phyloP scores from a whole-genome alignment of 306 rosid genomes.

The Bauhinia variegata region DNA sequence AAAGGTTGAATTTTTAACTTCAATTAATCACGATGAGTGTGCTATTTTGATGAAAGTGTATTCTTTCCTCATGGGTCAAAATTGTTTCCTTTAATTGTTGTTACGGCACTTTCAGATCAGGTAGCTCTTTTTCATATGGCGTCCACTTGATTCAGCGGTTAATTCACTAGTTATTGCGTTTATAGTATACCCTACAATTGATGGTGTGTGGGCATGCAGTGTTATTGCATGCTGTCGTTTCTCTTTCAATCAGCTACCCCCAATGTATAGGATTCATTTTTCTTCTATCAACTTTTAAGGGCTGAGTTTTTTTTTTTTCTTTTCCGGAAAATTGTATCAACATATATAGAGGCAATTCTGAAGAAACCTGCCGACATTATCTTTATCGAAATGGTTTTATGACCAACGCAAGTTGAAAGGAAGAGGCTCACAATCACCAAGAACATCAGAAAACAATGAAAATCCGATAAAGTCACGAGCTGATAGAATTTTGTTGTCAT shows the following conservation, averaged over 20 bases:
- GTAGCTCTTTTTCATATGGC: constrained; percentile 40
- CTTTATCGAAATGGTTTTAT: constrained; percentile 10
- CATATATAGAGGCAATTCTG: constrained; percentile 29
- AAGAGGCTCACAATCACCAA: constrained; percentile 12
- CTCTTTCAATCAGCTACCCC: constrained; percentile 38
- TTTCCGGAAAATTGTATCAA: background rate
- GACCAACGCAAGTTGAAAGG: background rate
- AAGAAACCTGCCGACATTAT: constrained; percentile 49
- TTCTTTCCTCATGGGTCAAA: too few relatives aligned
- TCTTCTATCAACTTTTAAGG: too few relatives aligned
- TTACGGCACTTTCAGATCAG: constrained; percentile 38
- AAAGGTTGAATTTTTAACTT: constrained; percentile 19
- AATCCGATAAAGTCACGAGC: too few relatives aligned
- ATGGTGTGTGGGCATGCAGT: constrained; percentile 39
- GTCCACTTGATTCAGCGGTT: constrained; percentile 39
- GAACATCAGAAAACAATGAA: too few relatives aligned
- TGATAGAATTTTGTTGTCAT: too few relatives aligned
- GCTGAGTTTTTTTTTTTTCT: too few relatives aligned
- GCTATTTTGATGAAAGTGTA: constrained; percentile 1
- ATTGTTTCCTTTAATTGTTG: constrained; percentile 50
- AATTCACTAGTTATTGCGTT: constrained; percentile 37
- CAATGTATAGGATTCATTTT: constrained; percentile 24
- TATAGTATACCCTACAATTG: constrained; percentile 50
- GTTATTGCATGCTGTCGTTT: constrained; percentile 53
- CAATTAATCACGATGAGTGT: constrained; percentile 33